Base-by-base conservation (phyloP, 2,329 filamentous ascomycete species). In the Davidsoniella australis region DNA sequence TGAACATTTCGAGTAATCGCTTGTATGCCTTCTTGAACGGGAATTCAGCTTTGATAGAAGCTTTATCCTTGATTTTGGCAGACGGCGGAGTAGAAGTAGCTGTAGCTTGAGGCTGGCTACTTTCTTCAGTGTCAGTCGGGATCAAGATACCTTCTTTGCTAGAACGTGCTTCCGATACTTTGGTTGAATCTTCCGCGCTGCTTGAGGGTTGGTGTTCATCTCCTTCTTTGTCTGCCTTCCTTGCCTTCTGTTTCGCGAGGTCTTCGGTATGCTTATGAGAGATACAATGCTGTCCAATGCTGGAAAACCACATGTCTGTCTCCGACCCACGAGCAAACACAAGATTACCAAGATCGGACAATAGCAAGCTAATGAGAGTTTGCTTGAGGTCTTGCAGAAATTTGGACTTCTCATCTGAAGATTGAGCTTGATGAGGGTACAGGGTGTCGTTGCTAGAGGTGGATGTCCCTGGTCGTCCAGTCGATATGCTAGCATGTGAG, bases 281-380 rank as follows among this genome's bases (percentile, higher is more conserved):
- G 47, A 80, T 76, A 58, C 76, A 80, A 55, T 80, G 68, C 56
- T 80, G 74, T 2, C 78, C 76, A 5, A 87, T 62, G 12, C 75
- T 75, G 47, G 75, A 71, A 56, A 95, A 91, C 82, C 89, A 95
- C 2, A 71, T 71, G 61, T 96, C 91, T 0, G 89, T 96, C 66
- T 98, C 91, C 40, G 87, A 94, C 2, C 91, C 91, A 46, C 76
- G 76, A n/a, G 80, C 78, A 62, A 93, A 91, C 1, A 95, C 81
- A 26, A 85, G 75, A 39, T 81, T 87, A 5, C 88, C 87, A 3
- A 96, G 70, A 61, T 98, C 91, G 45, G 89, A 96, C 23, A 96
- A 67, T 2, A 96, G 66, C 16, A 98, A 69, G 55, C 86, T 88
- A 1, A 82, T 89, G 38, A 96, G 66, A 0, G 80, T 83, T 59